phyloP scores from a whole-genome alignment of 352 stramenopile genomes.

The Globisporangium barbulae region DNA sequence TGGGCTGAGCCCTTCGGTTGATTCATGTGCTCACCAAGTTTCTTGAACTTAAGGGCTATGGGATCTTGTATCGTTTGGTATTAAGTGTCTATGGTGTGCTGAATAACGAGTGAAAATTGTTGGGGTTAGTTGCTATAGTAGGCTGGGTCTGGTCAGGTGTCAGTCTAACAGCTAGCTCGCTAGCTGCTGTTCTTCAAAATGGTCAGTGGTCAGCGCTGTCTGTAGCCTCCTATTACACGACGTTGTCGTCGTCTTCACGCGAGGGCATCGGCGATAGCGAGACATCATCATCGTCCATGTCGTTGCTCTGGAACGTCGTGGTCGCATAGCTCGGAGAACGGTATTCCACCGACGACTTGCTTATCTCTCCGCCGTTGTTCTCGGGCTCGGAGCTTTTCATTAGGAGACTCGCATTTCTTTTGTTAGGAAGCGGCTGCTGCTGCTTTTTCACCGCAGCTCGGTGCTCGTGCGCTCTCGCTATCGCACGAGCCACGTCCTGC shows the following conservation, averaged over 20 bases:
- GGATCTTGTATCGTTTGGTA: no score
- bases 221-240: not conserved
- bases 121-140: no score
- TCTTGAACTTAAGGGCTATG: no score
- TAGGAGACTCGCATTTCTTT: constrained; percentile 5
- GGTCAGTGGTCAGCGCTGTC: not conserved
- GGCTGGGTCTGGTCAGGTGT: no score
- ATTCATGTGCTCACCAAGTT: no score
- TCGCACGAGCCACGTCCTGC: constrained; percentile 41
- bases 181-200: not conserved
- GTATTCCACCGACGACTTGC: constrained; percentile 4
- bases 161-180: no score
- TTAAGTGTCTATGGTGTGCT: no score
- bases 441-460: constrained; percentile 5
- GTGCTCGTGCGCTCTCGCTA: constrained; percentile 28
- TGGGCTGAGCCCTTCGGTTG: no score
- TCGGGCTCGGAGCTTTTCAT: constrained; percentile 26
- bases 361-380: constrained; percentile 23
- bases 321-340: constrained; percentile 4
- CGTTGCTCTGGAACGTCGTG: constrained; percentile 20
- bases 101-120: no score
- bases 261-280: not conserved
- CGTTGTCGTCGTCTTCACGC: not conserved
- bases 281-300: constrained; percentile 19
- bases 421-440: not conserved